Base-by-base conservation (phyloP, 192 early-diverging fungal genomes). In the Geranomyces michiganensis region DNA sequence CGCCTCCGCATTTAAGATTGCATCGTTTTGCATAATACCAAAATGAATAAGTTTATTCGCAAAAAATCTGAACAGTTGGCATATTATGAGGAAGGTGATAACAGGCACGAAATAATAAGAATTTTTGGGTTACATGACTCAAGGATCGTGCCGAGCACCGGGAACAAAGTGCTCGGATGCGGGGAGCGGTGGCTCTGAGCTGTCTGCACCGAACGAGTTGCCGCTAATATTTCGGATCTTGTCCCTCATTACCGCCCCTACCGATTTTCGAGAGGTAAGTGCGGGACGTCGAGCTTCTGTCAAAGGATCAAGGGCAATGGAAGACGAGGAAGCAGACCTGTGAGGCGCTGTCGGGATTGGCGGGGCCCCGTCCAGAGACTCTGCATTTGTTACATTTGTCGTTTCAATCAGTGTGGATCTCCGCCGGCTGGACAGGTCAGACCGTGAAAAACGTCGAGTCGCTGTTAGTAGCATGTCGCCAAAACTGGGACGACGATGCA, bases 391-490 rank as follows among this genome's bases (percentile, higher is more conserved):
- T 58, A 12, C 56, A 10, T 12, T 60, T 29, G 29, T 29, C 29
- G 58, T 60, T 29, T 60, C 21, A 4, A 27, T 19, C 29, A 60
- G 29, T 33, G 58, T 32, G 31, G 58, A 29, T 27, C 58, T 60
- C 58, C 24, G 58, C 21, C 58, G 58, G 15, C 29, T 60, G 21
- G 58, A 27, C 51, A 29, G 4, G 19, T 24, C 19, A 53, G 4
- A 6, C 7, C 51, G 58, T 29, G 58, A 33, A 29, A 60, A 60
- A 7, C 29, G 58, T 4, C 31, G 31, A 27, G 19, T 8, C 3
- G 51, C 51, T 2, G 15, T 32, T 7, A 27, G 58, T 7, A 60
- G 58, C 58, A 60, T 60, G 31, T 60, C 31, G 31, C 58, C 58
- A 33, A 60, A 30, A 17, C 58, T 60, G 51, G 51, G 51, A 7